Conservation (phyloP, 176 grass and related monocot genomes). For the Carex scoparia region DNA sequence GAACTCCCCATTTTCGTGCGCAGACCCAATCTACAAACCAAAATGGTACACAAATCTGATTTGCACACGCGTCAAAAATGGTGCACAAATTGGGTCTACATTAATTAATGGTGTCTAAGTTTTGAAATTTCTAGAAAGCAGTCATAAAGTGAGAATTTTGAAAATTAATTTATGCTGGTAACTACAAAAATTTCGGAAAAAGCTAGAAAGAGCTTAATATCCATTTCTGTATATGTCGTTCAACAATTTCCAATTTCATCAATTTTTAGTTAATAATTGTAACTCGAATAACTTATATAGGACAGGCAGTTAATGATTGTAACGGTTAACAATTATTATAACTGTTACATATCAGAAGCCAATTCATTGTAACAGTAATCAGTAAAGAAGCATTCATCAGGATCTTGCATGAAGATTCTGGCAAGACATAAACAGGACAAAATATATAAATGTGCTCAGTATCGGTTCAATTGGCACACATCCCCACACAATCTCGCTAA, state of each 20-base stretch:
- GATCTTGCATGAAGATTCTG: background rate
- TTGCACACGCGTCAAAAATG: no score
- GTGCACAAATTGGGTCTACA: no score
- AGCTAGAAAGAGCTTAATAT: no score
- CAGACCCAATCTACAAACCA: no score
- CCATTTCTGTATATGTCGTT: no score
- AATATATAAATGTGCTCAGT: background rate
- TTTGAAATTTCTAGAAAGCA: no score
- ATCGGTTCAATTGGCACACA: background rate
- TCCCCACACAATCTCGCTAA: background rate
- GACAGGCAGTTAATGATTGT: background rate
- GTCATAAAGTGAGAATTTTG: no score
- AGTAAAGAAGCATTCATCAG: background rate
- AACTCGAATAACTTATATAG: background rate
- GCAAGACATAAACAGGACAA: background rate
- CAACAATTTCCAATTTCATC: background rate
- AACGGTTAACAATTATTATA: background rate
- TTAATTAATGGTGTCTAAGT: no score
- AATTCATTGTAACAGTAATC: background rate
- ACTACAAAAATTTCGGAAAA: no score
- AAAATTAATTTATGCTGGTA: no score
- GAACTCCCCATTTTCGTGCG: no score
- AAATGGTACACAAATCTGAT: no score
- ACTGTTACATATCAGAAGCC: slow-evolving; percentile 6
- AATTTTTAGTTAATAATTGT: background rate